phyloP scores from a whole-genome alignment of 768 basidiomycete genomes.

The Gelatoporia subvermispora region DNA sequence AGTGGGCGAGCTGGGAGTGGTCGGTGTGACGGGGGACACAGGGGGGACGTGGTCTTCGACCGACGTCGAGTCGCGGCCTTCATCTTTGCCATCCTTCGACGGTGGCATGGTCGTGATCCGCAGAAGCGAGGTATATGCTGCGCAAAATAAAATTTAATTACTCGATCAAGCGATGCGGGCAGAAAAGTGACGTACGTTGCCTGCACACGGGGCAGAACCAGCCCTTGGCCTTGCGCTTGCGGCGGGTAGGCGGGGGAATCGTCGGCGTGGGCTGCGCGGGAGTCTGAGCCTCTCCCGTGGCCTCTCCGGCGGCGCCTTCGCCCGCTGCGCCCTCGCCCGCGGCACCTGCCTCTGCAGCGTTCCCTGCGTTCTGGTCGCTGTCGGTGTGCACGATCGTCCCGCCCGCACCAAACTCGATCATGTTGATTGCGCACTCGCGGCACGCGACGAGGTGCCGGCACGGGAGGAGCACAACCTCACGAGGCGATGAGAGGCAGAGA shows the following conservation, averaged over 20 bases:
- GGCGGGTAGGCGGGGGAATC: slow-evolving; percentile 30
- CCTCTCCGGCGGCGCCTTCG: slow-evolving; percentile 16
- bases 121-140: slow-evolving; percentile 85
- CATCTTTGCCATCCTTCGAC: slow-evolving; percentile 25
- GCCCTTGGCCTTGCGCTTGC: slow-evolving; percentile 92
- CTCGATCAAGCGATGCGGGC: background rate
- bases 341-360: slow-evolving; percentile 10
- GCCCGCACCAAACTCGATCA: slow-evolving; percentile 96
- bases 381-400: slow-evolving; percentile 70
- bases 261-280: slow-evolving; percentile 10
- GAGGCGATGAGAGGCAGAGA: slow-evolving; percentile 80
- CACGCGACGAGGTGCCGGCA: slow-evolving; percentile 94
- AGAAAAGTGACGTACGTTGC: slow-evolving; percentile 71
- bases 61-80: slow-evolving; percentile 16
- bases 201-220: slow-evolving; percentile 98
- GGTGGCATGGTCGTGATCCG: slow-evolving; percentile 73
- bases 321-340: slow-evolving; percentile 7
- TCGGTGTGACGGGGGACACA: background rate
- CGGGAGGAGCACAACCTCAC: slow-evolving; percentile 89
- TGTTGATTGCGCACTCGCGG: slow-evolving; percentile 91
- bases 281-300: slow-evolving; percentile 13
- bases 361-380: slow-evolving; percentile 24
- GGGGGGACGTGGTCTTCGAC: slow-evolving; percentile 14
- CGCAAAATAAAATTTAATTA: background rate
- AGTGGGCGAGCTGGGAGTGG: slow-evolving; percentile 6